A percentile compares a stretch with the other conserved stretches of the same genome.
phyloP scores from a whole-genome alignment of 106 monocot species.

The Allium cepa region DNA sequence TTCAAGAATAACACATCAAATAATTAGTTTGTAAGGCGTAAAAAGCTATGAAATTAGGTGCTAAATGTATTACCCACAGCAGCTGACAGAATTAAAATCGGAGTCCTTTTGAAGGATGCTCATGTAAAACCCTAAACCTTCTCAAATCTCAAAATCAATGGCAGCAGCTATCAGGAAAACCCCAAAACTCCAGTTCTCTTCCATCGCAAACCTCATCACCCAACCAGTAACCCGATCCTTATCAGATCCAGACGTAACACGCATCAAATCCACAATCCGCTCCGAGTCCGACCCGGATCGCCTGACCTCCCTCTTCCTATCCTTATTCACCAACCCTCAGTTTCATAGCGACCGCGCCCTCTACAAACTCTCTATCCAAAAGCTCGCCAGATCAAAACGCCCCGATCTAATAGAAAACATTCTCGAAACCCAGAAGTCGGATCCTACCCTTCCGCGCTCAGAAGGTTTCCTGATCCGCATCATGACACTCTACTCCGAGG shows the following conservation, averaged over 20 bases:
- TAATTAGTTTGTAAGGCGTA: too few species aligned
- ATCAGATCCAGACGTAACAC: conserved; percentile 3
- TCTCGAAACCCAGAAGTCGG: conserved; percentile 23
- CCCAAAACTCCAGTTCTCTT: conserved; percentile 4
- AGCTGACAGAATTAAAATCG: too few species aligned
- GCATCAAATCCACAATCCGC: conserved; percentile 28
- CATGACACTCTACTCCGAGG: conserved; percentile 42
- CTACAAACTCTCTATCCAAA: conserved; percentile 24
- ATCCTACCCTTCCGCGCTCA: conserved; percentile 33
- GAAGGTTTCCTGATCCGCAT: conserved; percentile 57
- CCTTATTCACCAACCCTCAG: conserved; percentile 13
- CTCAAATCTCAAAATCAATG: background rate
- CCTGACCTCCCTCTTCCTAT: conserved; percentile 27
- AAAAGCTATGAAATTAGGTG: too few species aligned
- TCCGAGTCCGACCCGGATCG: conserved; percentile 29
- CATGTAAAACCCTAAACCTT: background rate
- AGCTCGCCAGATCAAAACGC: conserved; percentile 24
- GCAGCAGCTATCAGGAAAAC: conserved; percentile 12
- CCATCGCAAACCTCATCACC: conserved; percentile 2
- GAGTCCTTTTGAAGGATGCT: too few species aligned
- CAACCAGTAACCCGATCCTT: background rate
- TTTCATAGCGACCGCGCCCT: conserved; percentile 33
- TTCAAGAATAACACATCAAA: too few species aligned
- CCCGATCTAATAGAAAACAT: conserved; percentile 35
- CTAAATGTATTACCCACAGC: too few species aligned